Evolutionary conservation across 2,329 filamentous ascomycete species (phyloP), one percentile per base, ranked within the genome.

Genomic region (Beauveria sp.): DNA sequence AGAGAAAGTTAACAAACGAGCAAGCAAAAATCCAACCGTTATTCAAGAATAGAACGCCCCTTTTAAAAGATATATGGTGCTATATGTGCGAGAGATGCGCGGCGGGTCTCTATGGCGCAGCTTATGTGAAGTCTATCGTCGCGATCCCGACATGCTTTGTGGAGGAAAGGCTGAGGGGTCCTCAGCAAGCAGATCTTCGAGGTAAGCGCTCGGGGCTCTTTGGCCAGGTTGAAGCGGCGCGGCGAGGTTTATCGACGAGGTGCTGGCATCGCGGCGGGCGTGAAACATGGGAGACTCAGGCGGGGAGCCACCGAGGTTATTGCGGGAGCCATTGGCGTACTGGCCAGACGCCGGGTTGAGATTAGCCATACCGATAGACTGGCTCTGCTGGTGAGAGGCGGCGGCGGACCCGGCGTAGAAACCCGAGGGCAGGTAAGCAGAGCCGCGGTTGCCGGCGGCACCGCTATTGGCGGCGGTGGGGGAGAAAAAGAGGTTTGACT

Each of bases 101-200:
- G 34, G 7, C 12, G 26, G n/a, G 22, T 20, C 22, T 28, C 28
- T 43, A 42, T 40, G n/a, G 22, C 42, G 51, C 52, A 46, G 9
- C 14, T 55, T 24, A 28, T 16, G 31, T 50, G 42, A 69, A 70
- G 68, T 68, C 45, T 66, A 67, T 56, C 67, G 67, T 61, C 66
- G 63, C 49, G 63, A 65, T 20, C 50, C 51, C 7, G 73, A 72
- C 73, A 76, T 76, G 4, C 75, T 67, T 49, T 69, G 70, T 16
- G 80, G 78, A 12, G 82, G 81, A 60, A 84, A 77, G 66, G 76
- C 73, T 43, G 77, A 76, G 6, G 80, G 79, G 69, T 92, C 88
- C 65, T 89, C 90, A 69, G 92, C 91, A 64, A 97, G 88, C 55
- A 98, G 75, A 72, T 97, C 92, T 63, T 98, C 93, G 45, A 98